These are phyloP conservation scores for Auriscalpium microsporum DNA, from an alignment of 768 basidiomycete genomes.

Conservation along the genomic window DNA sequence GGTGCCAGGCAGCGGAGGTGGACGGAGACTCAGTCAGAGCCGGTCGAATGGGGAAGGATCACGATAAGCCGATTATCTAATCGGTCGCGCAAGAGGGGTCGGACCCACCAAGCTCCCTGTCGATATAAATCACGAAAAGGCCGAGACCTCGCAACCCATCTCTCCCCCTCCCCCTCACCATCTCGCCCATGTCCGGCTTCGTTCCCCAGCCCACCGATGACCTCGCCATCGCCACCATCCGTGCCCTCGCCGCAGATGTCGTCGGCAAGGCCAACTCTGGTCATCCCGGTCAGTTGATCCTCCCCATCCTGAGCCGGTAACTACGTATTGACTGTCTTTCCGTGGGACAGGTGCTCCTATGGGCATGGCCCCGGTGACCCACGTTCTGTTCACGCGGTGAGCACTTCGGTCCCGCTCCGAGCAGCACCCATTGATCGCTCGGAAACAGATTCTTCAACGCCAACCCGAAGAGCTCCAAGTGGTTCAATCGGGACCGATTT, in stretches of 20 bases:
- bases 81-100: background rate
- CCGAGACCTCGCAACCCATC: constrained; percentile 13
- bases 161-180: constrained; percentile 13
- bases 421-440: background rate
- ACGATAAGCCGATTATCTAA: background rate
- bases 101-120: background rate
- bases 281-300: constrained; percentile 59
- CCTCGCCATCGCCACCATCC: constrained; percentile 61
- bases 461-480: constrained; percentile 83
- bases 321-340: background rate
- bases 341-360: constrained; percentile 68
- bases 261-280: constrained; percentile 89
- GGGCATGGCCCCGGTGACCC: constrained; percentile 84
- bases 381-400: constrained; percentile 72
- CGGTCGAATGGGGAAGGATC: background rate
- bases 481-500: constrained; percentile 96
- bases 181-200: constrained; percentile 32
- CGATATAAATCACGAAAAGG: constrained; percentile 9
- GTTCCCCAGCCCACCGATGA: constrained; percentile 37
- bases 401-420: constrained; percentile 2
- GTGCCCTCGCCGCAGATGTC: constrained; percentile 66
- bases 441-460: constrained; percentile 67
- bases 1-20: background rate
- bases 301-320: background rate
- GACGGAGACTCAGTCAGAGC: background rate